Evolutionary conservation across 306 rosid genomes (phyloP).

Genomic region (Rubus parviflorus): DNA sequence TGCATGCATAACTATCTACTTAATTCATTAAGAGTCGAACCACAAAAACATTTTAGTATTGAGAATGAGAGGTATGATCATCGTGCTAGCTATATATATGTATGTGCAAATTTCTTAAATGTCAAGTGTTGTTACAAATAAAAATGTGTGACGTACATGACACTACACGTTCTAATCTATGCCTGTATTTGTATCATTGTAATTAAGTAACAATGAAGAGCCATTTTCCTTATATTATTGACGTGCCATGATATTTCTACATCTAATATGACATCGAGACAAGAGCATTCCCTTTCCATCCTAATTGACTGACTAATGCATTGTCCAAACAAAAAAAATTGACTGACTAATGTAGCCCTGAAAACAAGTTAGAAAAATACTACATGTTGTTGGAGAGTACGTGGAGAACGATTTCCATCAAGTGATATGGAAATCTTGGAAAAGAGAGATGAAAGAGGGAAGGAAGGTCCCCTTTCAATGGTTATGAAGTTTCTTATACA

Average conservation of each 20-base stretch:
- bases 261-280: neutral
- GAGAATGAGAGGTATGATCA: neutral
- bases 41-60: neutral
- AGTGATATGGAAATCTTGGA: conserved; percentile 4
- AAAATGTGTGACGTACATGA: neutral
- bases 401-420: conserved; percentile 30
- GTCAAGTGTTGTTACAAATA: neutral
- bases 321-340: too few relatives aligned
- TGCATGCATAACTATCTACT: too few relatives aligned
- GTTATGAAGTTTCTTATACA: conserved; percentile 6
- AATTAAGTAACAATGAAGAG: neutral
- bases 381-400: neutral
- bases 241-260: neutral
- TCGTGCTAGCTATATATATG: neutral
- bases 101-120: neutral
- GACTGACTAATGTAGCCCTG: conserved; percentile 12
- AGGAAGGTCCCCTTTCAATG: conserved; percentile 53
- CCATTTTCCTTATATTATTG: neutral
- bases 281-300: neutral
- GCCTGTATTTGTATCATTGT: neutral
- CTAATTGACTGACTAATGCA: conserved; percentile 15
- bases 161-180: neutral
- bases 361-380: conserved; percentile 21
- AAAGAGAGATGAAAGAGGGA: conserved; percentile 35
- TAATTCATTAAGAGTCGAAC: neutral